Evolutionary conservation across 176 grass and related monocot species (phyloP).

Genomic region (Zizania latifolia): DNA sequence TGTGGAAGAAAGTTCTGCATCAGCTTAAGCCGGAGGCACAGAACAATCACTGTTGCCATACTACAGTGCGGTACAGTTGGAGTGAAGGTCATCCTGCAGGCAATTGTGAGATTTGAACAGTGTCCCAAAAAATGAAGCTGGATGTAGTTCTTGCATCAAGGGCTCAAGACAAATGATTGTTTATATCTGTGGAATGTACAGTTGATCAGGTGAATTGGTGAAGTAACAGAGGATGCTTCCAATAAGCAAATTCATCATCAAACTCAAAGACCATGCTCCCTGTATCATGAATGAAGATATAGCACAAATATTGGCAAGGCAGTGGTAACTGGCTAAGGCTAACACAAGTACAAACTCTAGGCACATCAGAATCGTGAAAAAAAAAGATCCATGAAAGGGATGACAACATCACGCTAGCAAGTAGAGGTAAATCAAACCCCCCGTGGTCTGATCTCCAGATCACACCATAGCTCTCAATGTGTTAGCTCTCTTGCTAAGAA

Average conservation of each 20-base stretch:
- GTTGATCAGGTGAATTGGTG: background rate
- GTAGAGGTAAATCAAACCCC: background rate
- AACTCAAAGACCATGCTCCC: background rate
- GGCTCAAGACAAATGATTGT: background rate
- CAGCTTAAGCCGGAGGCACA: constrained; percentile 89
- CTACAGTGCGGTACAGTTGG: constrained; percentile 97
- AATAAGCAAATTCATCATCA: background rate
- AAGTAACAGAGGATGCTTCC: background rate
- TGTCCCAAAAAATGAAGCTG: background rate
- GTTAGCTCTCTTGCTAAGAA: background rate
- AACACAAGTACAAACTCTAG: background rate
- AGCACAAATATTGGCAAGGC: background rate
- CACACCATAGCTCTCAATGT: background rate
- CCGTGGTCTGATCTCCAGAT: background rate
- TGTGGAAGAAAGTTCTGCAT: constrained; percentile 87
- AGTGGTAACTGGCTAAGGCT: background rate
- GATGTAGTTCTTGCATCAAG: background rate
- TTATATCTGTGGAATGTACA: background rate
- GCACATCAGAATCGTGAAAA: background rate
- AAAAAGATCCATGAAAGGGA: background rate
- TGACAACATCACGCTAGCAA: background rate
- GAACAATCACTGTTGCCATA: constrained; percentile 89
- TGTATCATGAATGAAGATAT: constrained; percentile 6
- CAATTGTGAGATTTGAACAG: constrained; percentile 23
- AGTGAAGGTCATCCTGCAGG: constrained; percentile 94